These are phyloP conservation scores for Pterocarpus macrocarpus DNA, from an alignment of 306 rosid species.

Conservation along the genomic window DNA sequence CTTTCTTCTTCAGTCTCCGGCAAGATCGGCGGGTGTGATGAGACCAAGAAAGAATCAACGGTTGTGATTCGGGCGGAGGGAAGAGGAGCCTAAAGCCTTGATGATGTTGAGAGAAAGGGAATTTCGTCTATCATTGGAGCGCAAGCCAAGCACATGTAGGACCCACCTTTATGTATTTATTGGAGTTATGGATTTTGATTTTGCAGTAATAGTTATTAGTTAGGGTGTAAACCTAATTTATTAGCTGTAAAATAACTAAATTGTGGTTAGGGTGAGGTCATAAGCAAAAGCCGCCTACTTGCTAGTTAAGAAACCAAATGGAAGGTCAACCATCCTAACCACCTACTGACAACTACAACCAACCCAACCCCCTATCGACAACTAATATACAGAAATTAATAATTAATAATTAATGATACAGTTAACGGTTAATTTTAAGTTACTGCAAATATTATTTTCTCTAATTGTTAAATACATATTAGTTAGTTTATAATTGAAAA, in stretches of 20 bases:
- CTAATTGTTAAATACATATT: neutral
- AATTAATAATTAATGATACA: neutral
- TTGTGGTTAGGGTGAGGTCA: constrained; percentile 6
- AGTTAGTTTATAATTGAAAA: too few species aligned
- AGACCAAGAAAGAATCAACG: constrained; percentile 47
- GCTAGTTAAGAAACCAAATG: neutral
- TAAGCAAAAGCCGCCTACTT: constrained; percentile 14
- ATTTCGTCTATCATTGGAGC: too few species aligned
- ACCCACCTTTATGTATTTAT: too few species aligned
- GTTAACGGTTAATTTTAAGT: neutral
- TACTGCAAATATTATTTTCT: neutral
- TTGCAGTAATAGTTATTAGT: neutral
- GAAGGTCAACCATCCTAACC: neutral
- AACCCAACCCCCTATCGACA: neutral
- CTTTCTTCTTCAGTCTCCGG: constrained; percentile 50
- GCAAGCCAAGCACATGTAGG: too few species aligned
- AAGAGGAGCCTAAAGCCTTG: too few species aligned
- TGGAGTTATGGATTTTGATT: too few species aligned
- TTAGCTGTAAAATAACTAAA: constrained; percentile 28
- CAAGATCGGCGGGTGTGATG: constrained; percentile 49
- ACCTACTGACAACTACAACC: neutral
- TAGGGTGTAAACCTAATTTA: neutral
- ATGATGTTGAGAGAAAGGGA: too few species aligned
- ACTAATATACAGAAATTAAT: neutral
- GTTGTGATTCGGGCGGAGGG: too few species aligned